Percentiles rank a stretch among this genome's conserved stretches.
Conservation (phyloP, 352 stramenopile genomes). For the Phytophthora pluvialis region DNA sequence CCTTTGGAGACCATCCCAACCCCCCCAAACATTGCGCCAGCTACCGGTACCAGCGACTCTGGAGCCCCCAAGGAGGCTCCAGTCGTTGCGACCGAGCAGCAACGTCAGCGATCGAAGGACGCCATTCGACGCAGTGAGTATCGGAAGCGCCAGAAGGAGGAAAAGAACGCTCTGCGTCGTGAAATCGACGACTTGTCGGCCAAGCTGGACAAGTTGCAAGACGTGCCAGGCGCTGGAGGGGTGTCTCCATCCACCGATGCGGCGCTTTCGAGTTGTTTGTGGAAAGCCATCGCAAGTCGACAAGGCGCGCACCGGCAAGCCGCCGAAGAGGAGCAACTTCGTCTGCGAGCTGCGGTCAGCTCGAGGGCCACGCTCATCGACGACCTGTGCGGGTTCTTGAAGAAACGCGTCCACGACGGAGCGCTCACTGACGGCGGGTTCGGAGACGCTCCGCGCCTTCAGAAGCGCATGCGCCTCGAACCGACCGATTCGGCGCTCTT, state of each 20-base stretch:
- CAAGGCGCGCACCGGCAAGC: constrained; percentile 31
- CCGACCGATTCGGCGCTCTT: constrained; percentile 40
- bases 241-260: constrained; percentile 21
- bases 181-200: constrained; percentile 40
- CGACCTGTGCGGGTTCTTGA: constrained; percentile 32
- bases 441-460: constrained; percentile 9
- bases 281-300: constrained; percentile 40
- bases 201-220: constrained; percentile 35
- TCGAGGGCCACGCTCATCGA: constrained; percentile 38
- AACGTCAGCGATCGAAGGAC: constrained; percentile 30
- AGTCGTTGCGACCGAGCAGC: not conserved
- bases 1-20: constrained; percentile 1
- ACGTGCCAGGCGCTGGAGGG: not conserved
- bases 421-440: constrained; percentile 10
- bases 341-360: constrained; percentile 33
- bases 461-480: constrained; percentile 33
- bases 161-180: constrained; percentile 39
- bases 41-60: not conserved
- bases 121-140: constrained; percentile 42
- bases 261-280: constrained; percentile 32
- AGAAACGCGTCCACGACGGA: constrained; percentile 28
- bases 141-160: constrained; percentile 41
- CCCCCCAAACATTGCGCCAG: not conserved
- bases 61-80: not conserved
- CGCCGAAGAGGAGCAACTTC: constrained; percentile 33